Conservation (phyloP, 2,329 filamentous ascomycete genomes). For the Beauveria bassiana region DNA sequence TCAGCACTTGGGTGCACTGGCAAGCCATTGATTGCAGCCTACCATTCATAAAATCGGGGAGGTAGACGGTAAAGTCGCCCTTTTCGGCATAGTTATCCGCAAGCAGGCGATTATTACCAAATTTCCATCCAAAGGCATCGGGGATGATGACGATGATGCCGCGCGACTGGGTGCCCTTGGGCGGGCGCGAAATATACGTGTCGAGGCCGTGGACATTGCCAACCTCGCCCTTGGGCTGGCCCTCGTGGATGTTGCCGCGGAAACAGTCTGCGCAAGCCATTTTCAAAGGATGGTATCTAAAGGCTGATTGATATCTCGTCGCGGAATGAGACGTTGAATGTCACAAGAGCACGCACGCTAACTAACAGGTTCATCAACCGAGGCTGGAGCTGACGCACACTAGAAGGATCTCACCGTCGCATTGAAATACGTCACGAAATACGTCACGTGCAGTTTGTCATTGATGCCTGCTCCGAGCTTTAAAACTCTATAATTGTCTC, state of each 20-base stretch:
- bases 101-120: slow-evolving; percentile 44
- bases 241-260: slow-evolving; percentile 36
- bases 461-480: neutral
- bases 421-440: neutral
- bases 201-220: slow-evolving; percentile 39
- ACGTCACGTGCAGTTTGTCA: neutral
- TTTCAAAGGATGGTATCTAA: neutral
- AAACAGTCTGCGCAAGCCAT: slow-evolving; percentile 38
- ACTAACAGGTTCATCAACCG: neutral
- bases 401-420: neutral
- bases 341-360: neutral
- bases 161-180: slow-evolving; percentile 23
- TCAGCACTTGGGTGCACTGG: neutral
- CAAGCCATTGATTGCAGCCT: neutral
- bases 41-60: slow-evolving; percentile 49
- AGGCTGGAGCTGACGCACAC: neutral
- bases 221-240: slow-evolving; percentile 35
- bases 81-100: slow-evolving; percentile 47
- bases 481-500: neutral
- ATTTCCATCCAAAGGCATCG: slow-evolving; percentile 48
- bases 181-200: slow-evolving; percentile 37
- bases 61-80: slow-evolving; percentile 40
- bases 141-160: slow-evolving; percentile 46
- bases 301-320: neutral
- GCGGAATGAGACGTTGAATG: neutral